phyloP scores from a whole-genome alignment of 768 basidiomycete species.

The Erythrobasidium yunnanense region DNA sequence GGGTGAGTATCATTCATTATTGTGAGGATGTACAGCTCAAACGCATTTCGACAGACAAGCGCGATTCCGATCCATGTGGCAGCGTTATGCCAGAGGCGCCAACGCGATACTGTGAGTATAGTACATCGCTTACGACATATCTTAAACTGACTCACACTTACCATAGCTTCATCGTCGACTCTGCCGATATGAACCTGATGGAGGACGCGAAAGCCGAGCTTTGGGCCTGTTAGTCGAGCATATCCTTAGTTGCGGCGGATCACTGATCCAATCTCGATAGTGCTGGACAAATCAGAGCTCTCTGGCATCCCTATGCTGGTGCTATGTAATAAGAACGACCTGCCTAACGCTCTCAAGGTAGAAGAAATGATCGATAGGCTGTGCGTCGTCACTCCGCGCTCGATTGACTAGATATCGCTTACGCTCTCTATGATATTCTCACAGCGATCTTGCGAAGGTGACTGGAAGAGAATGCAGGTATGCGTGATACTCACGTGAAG shows the following conservation, averaged over 20 bases:
- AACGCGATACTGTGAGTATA: constrained; percentile 29
- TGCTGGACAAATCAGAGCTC: constrained; percentile 26
- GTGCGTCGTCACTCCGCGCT: constrained; percentile 12
- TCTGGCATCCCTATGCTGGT: constrained; percentile 27
- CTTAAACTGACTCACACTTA: neutral
- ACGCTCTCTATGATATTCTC: neutral
- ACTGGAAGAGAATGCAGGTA: constrained; percentile 22
- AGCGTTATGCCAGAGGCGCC: constrained; percentile 28
- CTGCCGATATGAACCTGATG: constrained; percentile 16
- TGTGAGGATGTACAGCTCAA: neutral
- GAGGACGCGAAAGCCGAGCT: constrained; percentile 27
- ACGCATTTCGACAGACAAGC: neutral
- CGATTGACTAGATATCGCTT: no score
- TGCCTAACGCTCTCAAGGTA: constrained; percentile 23
- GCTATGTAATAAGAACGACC: constrained; percentile 31
- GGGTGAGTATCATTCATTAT: neutral
- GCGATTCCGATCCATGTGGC: constrained; percentile 28
- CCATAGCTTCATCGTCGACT: constrained; percentile 28
- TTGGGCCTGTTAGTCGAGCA: neutral
- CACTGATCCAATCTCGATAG: no score
- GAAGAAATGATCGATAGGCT: constrained; percentile 26
- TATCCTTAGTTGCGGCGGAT: no score
- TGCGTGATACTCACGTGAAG: neutral
- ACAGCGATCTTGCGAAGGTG: constrained; percentile 11
- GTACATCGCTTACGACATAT: neutral